Evolutionary conservation across 768 basidiomycete species (phyloP).

Genomic region (Mycena epipterygia): DNA sequence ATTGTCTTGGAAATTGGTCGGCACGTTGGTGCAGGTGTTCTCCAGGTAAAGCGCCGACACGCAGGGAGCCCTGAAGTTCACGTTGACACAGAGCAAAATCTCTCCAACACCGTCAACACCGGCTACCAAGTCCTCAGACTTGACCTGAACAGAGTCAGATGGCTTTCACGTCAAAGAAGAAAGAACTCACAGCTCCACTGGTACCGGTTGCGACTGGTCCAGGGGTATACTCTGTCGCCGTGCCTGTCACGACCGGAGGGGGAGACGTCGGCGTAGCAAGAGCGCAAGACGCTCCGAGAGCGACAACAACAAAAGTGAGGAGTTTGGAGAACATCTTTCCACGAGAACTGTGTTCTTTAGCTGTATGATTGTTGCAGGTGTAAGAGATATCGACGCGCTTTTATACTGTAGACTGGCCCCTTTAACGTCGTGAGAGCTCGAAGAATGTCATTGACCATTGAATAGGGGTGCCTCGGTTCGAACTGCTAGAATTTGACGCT

Average conservation of each 20-base stretch:
- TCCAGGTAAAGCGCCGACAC: slow-evolving; percentile 1
- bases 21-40: slow-evolving; percentile 20
- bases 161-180: not conserved
- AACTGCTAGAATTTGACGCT: not conserved
- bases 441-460: not conserved
- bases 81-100: slow-evolving; percentile 3
- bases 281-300: not conserved
- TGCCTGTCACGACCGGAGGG: not conserved
- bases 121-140: not conserved
- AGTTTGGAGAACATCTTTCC: slow-evolving; percentile 5
- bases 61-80: slow-evolving; percentile 6
- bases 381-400: not conserved
- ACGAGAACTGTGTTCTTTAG: not conserved
- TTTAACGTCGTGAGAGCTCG: not conserved
- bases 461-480: not conserved
- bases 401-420: not conserved
- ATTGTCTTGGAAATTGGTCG: slow-evolving; percentile 13
- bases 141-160: not conserved
- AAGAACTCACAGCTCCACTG: not conserved
- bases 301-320: not conserved
- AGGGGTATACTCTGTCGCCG: not conserved
- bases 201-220: not conserved
- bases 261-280: not conserved
- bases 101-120: not conserved
- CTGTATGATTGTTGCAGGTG: not conserved